Base-by-base conservation (phyloP, 2,329 filamentous ascomycete genomes). In the Calonectria pteridis region DNA sequence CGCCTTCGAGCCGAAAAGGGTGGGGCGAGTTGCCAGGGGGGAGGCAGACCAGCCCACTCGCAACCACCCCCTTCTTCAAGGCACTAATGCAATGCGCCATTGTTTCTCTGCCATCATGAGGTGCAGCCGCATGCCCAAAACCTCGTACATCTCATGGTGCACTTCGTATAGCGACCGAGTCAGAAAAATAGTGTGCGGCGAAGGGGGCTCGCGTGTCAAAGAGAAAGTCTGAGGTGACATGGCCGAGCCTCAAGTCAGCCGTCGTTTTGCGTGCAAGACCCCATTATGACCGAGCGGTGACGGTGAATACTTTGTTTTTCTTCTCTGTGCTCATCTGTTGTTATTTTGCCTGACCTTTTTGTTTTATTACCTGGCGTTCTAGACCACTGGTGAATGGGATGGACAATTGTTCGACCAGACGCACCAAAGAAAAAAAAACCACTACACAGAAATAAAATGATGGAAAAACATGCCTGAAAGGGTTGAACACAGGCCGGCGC, bases 1-100 rank as follows among this genome's bases (percentile, higher is more conserved):
- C 59, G n/a, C 23, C n/a, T 43, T 64, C 40, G 35, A 55, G 33
- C 65, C 65, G 50, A 51, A 26, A 43, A 51, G 50, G 65, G 50
- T 62, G 55, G 55, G 31, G 35, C 33, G 6, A 62, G 59, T 33
- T 31, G 40, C 59, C 59, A 67, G 65, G 49, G 49, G 49, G 65
- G 51, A 26, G 28, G 26, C 23, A 37, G 55, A 26, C 55, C 37
- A 28, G 33, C 33, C 55, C 55, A 62, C 55, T 62, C 55, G 55
- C 55, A 62, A 62, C 55, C 55, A 62, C 64, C 64, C 43, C 49
- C 46, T 40, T 40, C 64, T 43, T 53, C 33, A 50, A 53, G 51
- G 58, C 55, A 74, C 70, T 72, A 76, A 77, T 75, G 75, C 76
- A 77, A 70, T 73, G 73, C 73, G 62, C 66, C 62, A 51, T 70